Evolutionary conservation across 2,329 filamentous ascomycete species (phyloP), one percentile per base, ranked within the genome.

Genomic region (Fusarium mangiferae): DNA sequence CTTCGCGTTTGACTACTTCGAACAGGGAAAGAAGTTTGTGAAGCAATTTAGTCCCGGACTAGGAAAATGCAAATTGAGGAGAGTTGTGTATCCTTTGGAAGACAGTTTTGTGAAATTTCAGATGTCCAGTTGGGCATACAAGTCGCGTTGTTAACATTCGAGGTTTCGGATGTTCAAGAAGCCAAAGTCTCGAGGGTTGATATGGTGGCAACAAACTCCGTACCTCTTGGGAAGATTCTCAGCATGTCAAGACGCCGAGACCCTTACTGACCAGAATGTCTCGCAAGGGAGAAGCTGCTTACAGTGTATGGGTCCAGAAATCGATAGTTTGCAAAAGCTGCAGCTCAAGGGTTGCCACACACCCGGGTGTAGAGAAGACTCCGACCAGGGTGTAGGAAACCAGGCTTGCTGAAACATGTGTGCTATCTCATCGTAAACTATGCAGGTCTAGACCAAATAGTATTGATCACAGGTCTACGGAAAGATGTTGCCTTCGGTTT

Each of bases 251-350:
- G 26, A 26, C 26, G 26, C 26, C 26, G 15, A 28, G n/a, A 54
- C 18, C 35, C 12, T 38, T 52, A 5, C 4, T 26, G 2, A 24
- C 20, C 4, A 26, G n/a, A 22, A 15, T 3, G 9, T 8, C 17
- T 26, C 7, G 2, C 49, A 22, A 10, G 49, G 49, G n/a, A 6
- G 30, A 3, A 10, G 15, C 0, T 0, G 22, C 12, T 39, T 26
- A 13, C 13, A 39, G 9, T 24, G 35, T 7, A n/a, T 55, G 1
- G 10, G 36, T 18, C 24, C 9, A 30, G 3, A 0, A 14, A n/a
- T 55, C 52, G 5, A 55, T 55, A 55, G 52, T 55, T 41, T 4
- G 14, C 4, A 0, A 10, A 30, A 55, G 36, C 26, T 30, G 30
- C 30, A 33, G 30, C 3, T 24, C 14, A 8, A 18, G 5, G 14